phyloP scores from a whole-genome alignment of 352 stramenopile species.

The Phytophthora kernoviae region DNA sequence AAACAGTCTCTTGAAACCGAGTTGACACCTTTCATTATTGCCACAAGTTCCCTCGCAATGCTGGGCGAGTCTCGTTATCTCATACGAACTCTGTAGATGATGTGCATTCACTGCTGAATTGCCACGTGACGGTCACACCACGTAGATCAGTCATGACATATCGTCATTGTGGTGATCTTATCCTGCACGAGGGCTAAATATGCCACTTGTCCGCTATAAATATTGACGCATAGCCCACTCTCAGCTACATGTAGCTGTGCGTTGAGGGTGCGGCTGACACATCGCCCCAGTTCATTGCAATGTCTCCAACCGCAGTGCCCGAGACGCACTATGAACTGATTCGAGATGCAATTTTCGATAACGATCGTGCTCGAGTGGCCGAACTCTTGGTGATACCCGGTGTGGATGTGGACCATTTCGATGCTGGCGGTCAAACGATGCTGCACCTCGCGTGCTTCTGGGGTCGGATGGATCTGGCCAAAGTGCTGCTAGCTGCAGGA shows the following conservation, averaged over 20 bases:
- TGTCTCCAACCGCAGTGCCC: conserved; percentile 16
- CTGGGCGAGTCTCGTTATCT: too few relatives aligned
- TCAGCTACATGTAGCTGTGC: too few relatives aligned
- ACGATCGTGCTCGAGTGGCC: conserved; percentile 49
- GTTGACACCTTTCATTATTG: too few relatives aligned
- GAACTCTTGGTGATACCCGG: conserved; percentile 43
- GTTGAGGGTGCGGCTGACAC: too few relatives aligned
- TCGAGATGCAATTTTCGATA: conserved; percentile 78
- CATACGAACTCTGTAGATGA: too few relatives aligned
- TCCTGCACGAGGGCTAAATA: background rate
- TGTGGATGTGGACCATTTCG: conserved; percentile 74
- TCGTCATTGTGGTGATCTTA: background rate
- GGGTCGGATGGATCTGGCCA: conserved; percentile 68
- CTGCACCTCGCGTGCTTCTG: conserved; percentile 79
- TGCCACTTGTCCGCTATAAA: conserved; percentile 11
- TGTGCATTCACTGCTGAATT: too few relatives aligned
- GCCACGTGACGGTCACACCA: too few relatives aligned
- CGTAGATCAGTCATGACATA: background rate
- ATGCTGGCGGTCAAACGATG: conserved; percentile 73
- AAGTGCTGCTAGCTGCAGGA: conserved; percentile 57
- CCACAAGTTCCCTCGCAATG: too few relatives aligned
- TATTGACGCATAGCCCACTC: conserved; percentile 19
- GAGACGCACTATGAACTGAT: conserved; percentile 70
- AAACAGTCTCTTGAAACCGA: background rate
- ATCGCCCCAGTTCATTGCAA: background rate